Evolutionary conservation across 257 asterid genomes (phyloP), one percentile per base, ranked within the genome.

Genomic region (Nicotiana tomentosiformis): DNA sequence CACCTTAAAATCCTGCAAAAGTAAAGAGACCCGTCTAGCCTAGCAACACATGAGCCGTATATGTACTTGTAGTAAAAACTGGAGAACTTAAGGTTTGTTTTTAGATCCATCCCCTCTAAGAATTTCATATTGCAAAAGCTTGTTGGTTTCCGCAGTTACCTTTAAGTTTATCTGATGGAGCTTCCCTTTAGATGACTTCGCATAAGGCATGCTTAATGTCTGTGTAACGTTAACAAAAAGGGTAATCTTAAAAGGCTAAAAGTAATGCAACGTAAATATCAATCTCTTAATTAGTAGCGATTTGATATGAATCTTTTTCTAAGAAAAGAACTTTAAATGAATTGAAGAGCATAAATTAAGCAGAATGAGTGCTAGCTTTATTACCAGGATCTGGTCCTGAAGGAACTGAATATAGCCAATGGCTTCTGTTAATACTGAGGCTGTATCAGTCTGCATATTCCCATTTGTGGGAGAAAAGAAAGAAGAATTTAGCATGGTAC

Each of bases 361-460:
- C 7, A 10, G 74, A 66, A 29, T 10, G 64, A 11, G 9, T 37
- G 29, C 12, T 53, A 18, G 65, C 65, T 58, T 58, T 43, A 12
- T 76, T 69, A 84, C 90, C 80, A 84, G 86, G 78, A 87, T 82
- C 53, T 87, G 86, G 18, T 81, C 83, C 56, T 83, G 90, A 30
- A 87, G 90, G 76, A 87, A 87, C 77, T 85, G 88, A 77, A 87
- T 85, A 23, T 87, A 87, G 29, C 86, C 90, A 76, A 77, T 84
- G 74, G 85, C 84, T 84, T 87, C 90, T 74, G 86, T 87, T 55
- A 87, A 81, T 83, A 87, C 88, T 46, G 88, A 87, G 46, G 90
- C 86, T 57, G 88, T 87, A 78, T 87, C 90, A 78, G 90, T 87
- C 90, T 87, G 83, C 84, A 66, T 62, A 64, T 78, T 82, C 74